Percentiles rank a stretch among this genome's conserved stretches.
Conservation (phyloP, 2,329 filamentous ascomycete genomes). For the Cladophialophora yegresii region DNA sequence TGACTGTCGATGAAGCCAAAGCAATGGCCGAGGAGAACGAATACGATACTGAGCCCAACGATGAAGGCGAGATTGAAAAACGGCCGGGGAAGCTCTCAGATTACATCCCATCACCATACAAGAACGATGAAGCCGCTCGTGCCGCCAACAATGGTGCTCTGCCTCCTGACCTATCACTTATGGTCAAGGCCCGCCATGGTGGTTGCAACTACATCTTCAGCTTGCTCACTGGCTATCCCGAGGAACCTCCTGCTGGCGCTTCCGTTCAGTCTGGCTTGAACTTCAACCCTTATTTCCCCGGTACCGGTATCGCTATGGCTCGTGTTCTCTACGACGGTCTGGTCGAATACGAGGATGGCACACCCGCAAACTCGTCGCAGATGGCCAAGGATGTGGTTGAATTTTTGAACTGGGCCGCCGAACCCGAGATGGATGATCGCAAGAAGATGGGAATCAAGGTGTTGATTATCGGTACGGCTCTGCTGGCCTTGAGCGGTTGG, state of each 20-base stretch:
- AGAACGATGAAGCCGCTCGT: constrained; percentile 97
- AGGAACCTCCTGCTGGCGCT: constrained; percentile 89
- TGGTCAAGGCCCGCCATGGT: constrained; percentile 95
- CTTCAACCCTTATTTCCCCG: constrained; percentile 99
- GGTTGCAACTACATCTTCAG: constrained; percentile 99
- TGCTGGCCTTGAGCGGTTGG: constrained; percentile 90
- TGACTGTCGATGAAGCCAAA: constrained; percentile 99
- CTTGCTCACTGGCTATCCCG: constrained; percentile 94
- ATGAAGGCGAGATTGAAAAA: constrained; percentile 97
- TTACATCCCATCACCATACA: constrained; percentile 92
- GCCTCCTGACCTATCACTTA: constrained; percentile 94
- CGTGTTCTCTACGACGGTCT: constrained; percentile 97
- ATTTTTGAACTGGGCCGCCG: constrained; percentile 98
- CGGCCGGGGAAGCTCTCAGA: constrained; percentile 97
- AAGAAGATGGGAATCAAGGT: constrained; percentile 99
- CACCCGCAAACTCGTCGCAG: constrained; percentile 90
- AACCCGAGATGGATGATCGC: constrained; percentile 98
- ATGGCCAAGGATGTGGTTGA: constrained; percentile 99
- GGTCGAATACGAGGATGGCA: constrained; percentile 97
- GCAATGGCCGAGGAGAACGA: constrained; percentile 95
- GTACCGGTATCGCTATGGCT: constrained; percentile 94
- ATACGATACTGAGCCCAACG: constrained; percentile 97
- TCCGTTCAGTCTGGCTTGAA: constrained; percentile 85
- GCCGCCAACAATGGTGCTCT: constrained; percentile 98
- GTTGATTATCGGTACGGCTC: constrained; percentile 71